Base-by-base conservation (phyloP, 257 asterid species). In the Gentiana dahurica region DNA sequence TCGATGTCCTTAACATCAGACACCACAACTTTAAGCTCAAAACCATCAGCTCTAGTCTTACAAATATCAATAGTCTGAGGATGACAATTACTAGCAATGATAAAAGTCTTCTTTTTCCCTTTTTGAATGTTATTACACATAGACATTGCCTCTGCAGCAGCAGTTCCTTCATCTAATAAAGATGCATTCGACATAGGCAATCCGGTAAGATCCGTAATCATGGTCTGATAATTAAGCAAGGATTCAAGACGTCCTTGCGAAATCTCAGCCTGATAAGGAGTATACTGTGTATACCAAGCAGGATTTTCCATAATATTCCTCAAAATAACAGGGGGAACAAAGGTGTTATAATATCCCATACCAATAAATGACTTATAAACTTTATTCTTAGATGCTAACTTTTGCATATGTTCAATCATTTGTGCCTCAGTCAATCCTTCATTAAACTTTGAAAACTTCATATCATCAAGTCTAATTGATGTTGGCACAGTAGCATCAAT, bases 61-160 rank as follows among this genome's bases (percentile, higher is more conserved):
- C 99, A 92, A 11, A 92, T 56, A 65, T 92, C 95, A 11, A 85
- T 85, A 6, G 97, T 92, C 81, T 92, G 99, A 0, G 99, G 95
- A 54, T 92, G 99, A 58, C 99, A 92, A 43, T 92, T 92, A 68
- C 81, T 83, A 8, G 99, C 94, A 53, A 92, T 80, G 6, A 92
- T 56, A 62, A 92, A 92, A 5, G 97, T 92, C 68, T 88, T 92
- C 78, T 78, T 85, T 71, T 92, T 92, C 12, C 99, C 94, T 72
- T 83, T 91, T 1, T 57, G 77, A 33, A 88, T 92, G 57, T 92
- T 92, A 61, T 88, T 92, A 59, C 99, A 92, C 99, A 92, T 92
- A 8, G 99, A 93, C 99, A 92, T 92, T 35, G 99, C 99, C 80
- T 92, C 99, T 8, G 99, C 99, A 0, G 99, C 99, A 0, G 97